A percentile compares a stretch with the other conserved stretches of the same genome.
These are phyloP conservation scores for Verticillium albo-atrum DNA, from an alignment of 2,329 filamentous ascomycete genomes.

Conservation along the genomic window DNA sequence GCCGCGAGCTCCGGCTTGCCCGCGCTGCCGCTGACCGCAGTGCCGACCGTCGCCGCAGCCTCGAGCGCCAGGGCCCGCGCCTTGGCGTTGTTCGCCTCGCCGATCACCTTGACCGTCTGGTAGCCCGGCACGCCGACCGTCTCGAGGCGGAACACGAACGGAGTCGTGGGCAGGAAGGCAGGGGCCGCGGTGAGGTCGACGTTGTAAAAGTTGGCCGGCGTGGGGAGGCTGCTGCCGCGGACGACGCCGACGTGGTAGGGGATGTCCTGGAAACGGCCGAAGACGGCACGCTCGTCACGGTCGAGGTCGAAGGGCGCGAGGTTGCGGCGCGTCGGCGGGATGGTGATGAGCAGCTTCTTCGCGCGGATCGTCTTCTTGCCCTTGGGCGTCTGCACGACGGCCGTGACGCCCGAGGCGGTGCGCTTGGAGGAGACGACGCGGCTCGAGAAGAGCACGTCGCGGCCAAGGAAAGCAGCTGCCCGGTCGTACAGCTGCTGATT, in stretches of 20 bases:
- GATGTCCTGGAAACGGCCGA: constrained; percentile 18
- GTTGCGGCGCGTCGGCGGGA: constrained; percentile 19
- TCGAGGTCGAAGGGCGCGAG: constrained; percentile 19
- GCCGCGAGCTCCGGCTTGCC: not conserved
- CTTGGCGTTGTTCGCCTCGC: constrained; percentile 9
- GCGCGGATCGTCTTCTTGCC: constrained; percentile 24
- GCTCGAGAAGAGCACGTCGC: constrained; percentile 21
- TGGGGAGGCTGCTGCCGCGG: not conserved
- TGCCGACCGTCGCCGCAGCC: not conserved
- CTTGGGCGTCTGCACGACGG: constrained; percentile 19
- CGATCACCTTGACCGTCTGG: constrained; percentile 14
- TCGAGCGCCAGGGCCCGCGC: not conserved
- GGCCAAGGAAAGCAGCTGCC: constrained; percentile 18
- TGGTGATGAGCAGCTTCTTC: constrained; percentile 22
- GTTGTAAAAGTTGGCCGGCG: constrained; percentile 8
- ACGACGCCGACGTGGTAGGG: constrained; percentile 17
- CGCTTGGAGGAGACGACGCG: constrained; percentile 17
- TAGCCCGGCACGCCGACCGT: constrained; percentile 13
- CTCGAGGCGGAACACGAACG: constrained; percentile 13
- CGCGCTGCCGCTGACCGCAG: not conserved
- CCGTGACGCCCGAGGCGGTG: constrained; percentile 12
- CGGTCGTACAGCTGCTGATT: constrained; percentile 22
- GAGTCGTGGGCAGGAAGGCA: constrained; percentile 4
- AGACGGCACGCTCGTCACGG: constrained; percentile 15
- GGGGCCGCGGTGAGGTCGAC: constrained; percentile 10